A percentile compares a stretch with the other conserved stretches of the same genome.
These are phyloP conservation scores for Ceratocystis ficicola DNA, from an alignment of 2,329 filamentous ascomycete species.

Conservation along the genomic window DNA sequence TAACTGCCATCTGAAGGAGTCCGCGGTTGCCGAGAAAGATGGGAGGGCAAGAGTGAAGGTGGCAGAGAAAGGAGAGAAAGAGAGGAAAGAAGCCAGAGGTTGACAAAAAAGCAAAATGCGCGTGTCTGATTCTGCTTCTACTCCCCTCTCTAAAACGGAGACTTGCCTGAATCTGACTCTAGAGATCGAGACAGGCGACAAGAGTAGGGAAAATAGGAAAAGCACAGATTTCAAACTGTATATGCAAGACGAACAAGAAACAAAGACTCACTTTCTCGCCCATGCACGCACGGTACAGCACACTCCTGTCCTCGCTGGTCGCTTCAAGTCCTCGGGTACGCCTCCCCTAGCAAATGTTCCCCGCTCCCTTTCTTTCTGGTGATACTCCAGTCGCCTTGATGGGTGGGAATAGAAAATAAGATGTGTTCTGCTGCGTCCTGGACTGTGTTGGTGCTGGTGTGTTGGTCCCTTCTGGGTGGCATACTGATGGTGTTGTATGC, in stretches of 20 bases:
- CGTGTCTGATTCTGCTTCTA: not conserved
- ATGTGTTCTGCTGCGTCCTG: too few relatives aligned
- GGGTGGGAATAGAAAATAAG: not conserved
- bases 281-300: not conserved
- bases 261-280: not conserved
- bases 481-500: conserved; percentile 1
- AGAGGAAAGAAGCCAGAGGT: not conserved
- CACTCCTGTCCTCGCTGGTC: not conserved
- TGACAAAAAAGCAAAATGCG: not conserved
- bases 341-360: not conserved
- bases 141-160: not conserved
- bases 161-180: conserved; percentile 8
- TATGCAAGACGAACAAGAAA: conserved; percentile 4
- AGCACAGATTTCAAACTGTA: conserved; percentile 1
- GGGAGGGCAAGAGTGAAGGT: not conserved
- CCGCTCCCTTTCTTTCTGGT: not conserved
- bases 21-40: not conserved
- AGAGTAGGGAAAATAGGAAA: conserved; percentile 8
- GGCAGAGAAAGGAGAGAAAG: not conserved
- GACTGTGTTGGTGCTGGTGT: not conserved
- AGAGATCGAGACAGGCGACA: conserved; percentile 9
- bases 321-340: not conserved
- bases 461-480: not conserved
- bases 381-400: not conserved
- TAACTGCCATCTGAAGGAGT: not conserved